Base-by-base conservation (phyloP, 208 protist species). In the Trypanosoma grayi region DNA sequence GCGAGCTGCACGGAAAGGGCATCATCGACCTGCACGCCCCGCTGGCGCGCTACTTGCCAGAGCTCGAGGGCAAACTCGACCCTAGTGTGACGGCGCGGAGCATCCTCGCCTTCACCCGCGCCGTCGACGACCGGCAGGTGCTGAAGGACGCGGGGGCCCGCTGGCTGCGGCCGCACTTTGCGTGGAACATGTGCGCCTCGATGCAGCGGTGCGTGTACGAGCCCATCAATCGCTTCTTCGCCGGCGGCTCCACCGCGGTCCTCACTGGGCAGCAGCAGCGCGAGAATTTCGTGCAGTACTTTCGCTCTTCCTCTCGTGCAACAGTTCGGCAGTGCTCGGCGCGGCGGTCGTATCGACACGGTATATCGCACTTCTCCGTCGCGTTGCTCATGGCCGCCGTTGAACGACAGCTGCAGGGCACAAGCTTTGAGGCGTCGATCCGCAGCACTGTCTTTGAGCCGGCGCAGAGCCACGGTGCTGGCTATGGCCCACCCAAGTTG, bases 361-460 rank as follows among this genome's bases (percentile, higher is more conserved):
- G 58, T 28, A 46, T 87, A 14, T 85, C 81, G 50, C 87, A 94
- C 63, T 83, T 86, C 53, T 79, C 87, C 36, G 62, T 91, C 16
- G 87, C 87, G 1, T 70, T 91, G 9, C 70, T 91, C 24, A 64
- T 90, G 25, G 81, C 83, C 11, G 87, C 84, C 10, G 83, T 91
- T 11, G 83, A 94, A 73, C 74, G 76, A 28, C 75, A 87, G 61
- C 66, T 94, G 37, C 64, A 70, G 36, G 75, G 73, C 0, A 44
- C 37, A 33, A 80, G 68, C 55, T 94, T 91, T 58, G 83, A 94
- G 73, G 74, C 76, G 4, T 70, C 79, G 7, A 90, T 94, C 4
- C 73, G 76, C 22, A 43, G 60, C 5, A 57, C 65, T 24, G 83
- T 91, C 44, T 94, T 94, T 58, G 79, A 81, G 37, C 68, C 55